A percentile compares a stretch with the other conserved stretches of the same genome.
Evolutionary conservation across 129 eudicot species (phyloP).

Genomic region (Sambucus nigra): DNA sequence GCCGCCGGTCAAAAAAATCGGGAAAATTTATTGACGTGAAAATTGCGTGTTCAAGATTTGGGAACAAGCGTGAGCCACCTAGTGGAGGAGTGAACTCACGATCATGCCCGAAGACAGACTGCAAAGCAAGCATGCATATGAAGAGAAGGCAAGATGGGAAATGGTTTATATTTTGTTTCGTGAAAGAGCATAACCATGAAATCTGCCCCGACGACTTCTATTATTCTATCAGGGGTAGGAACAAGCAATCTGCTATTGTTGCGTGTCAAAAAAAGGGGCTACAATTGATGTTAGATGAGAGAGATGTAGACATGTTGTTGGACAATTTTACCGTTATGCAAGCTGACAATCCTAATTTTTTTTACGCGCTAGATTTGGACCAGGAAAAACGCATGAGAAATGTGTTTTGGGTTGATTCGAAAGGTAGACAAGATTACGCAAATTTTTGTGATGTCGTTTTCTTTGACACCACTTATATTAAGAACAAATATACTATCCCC

Average conservation of each 20-base stretch:
- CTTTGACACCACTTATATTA: constrained; percentile 25
- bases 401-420: constrained; percentile 31
- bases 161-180: constrained; percentile 26
- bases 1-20: constrained; percentile 29
- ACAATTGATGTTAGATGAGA: constrained; percentile 18
- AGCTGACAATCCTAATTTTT: constrained; percentile 24
- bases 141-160: constrained; percentile 23
- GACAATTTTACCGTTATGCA: constrained; percentile 23
- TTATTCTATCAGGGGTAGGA: constrained; percentile 17
- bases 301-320: constrained; percentile 17
- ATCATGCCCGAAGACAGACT: constrained; percentile 28
- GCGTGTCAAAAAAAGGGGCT: constrained; percentile 20
- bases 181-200: constrained; percentile 38
- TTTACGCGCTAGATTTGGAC: constrained; percentile 24
- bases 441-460: constrained; percentile 30
- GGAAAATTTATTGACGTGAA: constrained; percentile 32
- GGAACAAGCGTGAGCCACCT: constrained; percentile 16
- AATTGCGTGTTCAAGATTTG: constrained; percentile 34
- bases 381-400: constrained; percentile 25
- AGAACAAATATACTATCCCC: constrained; percentile 20
- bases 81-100: constrained; percentile 11
- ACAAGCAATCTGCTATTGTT: constrained; percentile 1
- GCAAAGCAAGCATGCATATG: constrained; percentile 34
- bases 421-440: constrained; percentile 25
- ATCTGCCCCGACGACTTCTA: constrained; percentile 22